Percentiles rank a stretch among this genome's conserved stretches.
These are phyloP conservation scores for Trichoderma aggressivum DNA, from an alignment of 2,329 filamentous ascomycete species.

Conservation along the genomic window DNA sequence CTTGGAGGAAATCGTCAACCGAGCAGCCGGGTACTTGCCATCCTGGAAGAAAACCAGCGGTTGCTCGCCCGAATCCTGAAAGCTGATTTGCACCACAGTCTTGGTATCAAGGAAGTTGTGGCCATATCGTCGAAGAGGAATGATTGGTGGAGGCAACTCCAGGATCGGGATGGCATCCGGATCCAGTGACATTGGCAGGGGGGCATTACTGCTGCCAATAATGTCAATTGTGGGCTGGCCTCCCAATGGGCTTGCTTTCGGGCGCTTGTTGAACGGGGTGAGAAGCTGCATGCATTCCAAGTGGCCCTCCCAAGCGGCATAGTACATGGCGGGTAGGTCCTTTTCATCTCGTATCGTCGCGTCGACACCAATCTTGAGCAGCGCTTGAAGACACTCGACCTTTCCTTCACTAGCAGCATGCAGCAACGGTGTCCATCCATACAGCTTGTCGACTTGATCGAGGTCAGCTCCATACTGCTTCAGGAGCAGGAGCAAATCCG, in stretches of 20 bases:
- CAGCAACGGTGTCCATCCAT: constrained; percentile 95
- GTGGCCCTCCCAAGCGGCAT: constrained; percentile 97
- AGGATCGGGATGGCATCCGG: constrained; percentile 87
- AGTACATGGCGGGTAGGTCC: constrained; percentile 90
- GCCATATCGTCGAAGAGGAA: constrained; percentile 88
- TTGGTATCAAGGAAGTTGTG: constrained; percentile 99
- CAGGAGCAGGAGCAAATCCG: constrained; percentile 74
- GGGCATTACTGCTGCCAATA: constrained; percentile 47
- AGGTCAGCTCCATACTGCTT: constrained; percentile 85
- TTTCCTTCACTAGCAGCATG: constrained; percentile 96
- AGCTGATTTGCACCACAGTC: constrained; percentile 89
- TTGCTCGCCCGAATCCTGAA: constrained; percentile 71
- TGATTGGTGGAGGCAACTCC: constrained; percentile 90
- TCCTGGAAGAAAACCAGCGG: constrained; percentile 96
- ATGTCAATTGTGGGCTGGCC: constrained; percentile 43
- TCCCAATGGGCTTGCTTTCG: constrained; percentile 42
- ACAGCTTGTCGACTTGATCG: constrained; percentile 90
- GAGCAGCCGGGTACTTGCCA: constrained; percentile 90
- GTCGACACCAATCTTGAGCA: constrained; percentile 76
- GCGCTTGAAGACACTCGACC: constrained; percentile 76
- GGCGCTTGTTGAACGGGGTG: constrained; percentile 53
- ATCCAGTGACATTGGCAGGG: constrained; percentile 66
- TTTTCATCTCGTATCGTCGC: constrained; percentile 86
- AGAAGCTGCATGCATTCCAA: constrained; percentile 90
- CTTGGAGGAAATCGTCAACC: constrained; percentile 95